Percentiles rank a stretch among this genome's conserved stretches.
phyloP scores from a whole-genome alignment of 2,329 filamentous ascomycete genomes.

The Diaporthe citriasiana region DNA sequence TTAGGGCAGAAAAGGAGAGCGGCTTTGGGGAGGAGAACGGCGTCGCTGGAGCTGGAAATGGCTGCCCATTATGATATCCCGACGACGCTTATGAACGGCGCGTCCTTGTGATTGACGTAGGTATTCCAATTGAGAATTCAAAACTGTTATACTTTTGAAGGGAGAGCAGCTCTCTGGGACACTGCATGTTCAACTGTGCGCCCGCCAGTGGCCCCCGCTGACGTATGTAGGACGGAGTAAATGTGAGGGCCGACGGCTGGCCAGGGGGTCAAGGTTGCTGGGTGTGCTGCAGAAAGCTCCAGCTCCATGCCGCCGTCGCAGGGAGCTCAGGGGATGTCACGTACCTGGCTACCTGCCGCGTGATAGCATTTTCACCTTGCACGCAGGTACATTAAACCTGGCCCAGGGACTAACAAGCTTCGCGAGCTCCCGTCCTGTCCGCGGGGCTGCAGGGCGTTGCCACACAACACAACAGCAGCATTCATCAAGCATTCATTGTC shows the following conservation, averaged over 20 bases:
- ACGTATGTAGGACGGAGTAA: too few species aligned
- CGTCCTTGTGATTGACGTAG: conserved; percentile 34
- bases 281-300: neutral
- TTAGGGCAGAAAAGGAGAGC: neutral
- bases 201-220: neutral
- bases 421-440: neutral
- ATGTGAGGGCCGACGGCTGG: neutral
- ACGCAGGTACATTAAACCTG: neutral
- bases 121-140: conserved; percentile 28
- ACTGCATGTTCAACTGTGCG: neutral
- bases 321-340: neutral
- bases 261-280: conserved; percentile 21
- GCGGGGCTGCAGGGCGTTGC: neutral
- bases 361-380: neutral
- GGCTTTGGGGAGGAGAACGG: conserved; percentile 25
- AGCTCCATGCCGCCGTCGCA: too few species aligned
- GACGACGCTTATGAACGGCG: conserved; percentile 38
- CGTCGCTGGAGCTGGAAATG: conserved; percentile 24
- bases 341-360: neutral
- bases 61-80: conserved; percentile 40
- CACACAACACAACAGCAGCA: too few species aligned
- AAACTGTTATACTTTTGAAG: conserved; percentile 10
- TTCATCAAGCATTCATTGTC: too few species aligned
- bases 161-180: neutral
- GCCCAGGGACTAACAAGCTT: neutral